Conservation (phyloP, 2,329 filamentous ascomycete genomes). For the Pyrenophora seminiperda region DNA sequence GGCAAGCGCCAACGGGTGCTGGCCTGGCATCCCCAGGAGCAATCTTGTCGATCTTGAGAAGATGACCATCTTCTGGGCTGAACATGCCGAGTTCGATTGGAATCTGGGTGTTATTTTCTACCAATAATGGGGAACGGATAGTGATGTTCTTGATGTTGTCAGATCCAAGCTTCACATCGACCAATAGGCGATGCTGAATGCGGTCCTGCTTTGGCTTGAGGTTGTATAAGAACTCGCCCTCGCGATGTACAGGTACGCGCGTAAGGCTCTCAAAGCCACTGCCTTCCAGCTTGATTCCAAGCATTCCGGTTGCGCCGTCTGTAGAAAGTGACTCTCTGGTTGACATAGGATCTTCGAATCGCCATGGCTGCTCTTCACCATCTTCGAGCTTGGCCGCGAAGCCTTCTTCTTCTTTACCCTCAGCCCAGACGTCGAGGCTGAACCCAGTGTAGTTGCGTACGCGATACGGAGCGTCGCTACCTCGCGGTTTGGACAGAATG, state of each 20-base stretch:
- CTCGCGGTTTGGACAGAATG: conserved; percentile 88
- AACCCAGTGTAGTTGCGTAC: conserved; percentile 97
- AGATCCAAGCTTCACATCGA: conserved; percentile 85
- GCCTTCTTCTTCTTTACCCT: conserved; percentile 70
- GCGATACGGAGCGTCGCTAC: conserved; percentile 87
- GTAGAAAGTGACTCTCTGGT: conserved; percentile 91
- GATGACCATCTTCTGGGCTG: conserved; percentile 81
- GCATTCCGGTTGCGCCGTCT: conserved; percentile 78
- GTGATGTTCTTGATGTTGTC: conserved; percentile 99
- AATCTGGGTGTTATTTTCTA: conserved; percentile 97
- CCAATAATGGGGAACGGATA: conserved; percentile 83
- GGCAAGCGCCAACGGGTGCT: conserved; percentile 89
- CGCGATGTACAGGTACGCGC: conserved; percentile 87
- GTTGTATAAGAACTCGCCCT: conserved; percentile 89
- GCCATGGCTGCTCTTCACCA: conserved; percentile 91
- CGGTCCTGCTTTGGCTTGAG: conserved; percentile 85
- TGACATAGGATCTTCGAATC: conserved; percentile 94
- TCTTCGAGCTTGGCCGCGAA: conserved; percentile 80
- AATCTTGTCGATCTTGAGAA: conserved; percentile 98
- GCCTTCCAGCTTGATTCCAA: conserved; percentile 83
- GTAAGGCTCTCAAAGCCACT: conserved; percentile 92
- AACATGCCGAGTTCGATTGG: conserved; percentile 92
- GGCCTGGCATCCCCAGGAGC: conserved; percentile 87
- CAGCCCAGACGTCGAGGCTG: conserved; percentile 77
- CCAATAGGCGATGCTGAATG: conserved; percentile 84